Evolutionary conservation across 176 grass and related monocot genomes (phyloP).

Genomic region (Oryza glumipatula): DNA sequence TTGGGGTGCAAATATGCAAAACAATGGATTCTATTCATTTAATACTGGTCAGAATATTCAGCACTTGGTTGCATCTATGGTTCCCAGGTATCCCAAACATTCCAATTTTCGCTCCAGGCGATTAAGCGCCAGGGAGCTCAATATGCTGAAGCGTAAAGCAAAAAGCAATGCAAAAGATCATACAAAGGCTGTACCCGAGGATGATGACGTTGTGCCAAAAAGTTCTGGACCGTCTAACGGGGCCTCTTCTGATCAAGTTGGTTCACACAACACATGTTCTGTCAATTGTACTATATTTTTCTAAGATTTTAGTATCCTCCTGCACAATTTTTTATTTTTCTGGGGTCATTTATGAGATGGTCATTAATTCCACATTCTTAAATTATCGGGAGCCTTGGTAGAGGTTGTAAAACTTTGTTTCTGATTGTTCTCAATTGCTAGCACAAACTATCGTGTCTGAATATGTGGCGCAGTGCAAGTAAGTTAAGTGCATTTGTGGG

Average conservation of each 20-base stretch:
- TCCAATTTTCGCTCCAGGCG: conserved; percentile 58
- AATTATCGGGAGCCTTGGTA: conserved; percentile 9
- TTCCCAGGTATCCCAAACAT: conserved; percentile 61
- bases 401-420: conserved; percentile 14
- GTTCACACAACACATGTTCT: conserved; percentile 58
- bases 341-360: not conserved
- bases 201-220: conserved; percentile 59
- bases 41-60: conserved; percentile 83
- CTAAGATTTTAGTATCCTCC: not conserved
- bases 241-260: conserved; percentile 60
- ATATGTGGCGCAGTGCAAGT: conserved; percentile 15
- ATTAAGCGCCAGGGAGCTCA: conserved; percentile 93
- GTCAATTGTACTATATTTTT: conserved; percentile 3
- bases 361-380: conserved; percentile 15
- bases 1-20: conserved; percentile 59
- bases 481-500: conserved; percentile 9
- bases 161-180: conserved; percentile 90
- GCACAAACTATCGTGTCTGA: conserved; percentile 1
- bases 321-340: conserved; percentile 8
- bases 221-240: conserved; percentile 48
- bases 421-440: not conserved
- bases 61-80: conserved; percentile 90
- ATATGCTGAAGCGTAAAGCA: conserved; percentile 96
- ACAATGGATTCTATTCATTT: conserved; percentile 61
- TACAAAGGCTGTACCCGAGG: conserved; percentile 76